Evolutionary conservation across 306 rosid genomes (phyloP).

Genomic region (Inga leiocalycina): DNA sequence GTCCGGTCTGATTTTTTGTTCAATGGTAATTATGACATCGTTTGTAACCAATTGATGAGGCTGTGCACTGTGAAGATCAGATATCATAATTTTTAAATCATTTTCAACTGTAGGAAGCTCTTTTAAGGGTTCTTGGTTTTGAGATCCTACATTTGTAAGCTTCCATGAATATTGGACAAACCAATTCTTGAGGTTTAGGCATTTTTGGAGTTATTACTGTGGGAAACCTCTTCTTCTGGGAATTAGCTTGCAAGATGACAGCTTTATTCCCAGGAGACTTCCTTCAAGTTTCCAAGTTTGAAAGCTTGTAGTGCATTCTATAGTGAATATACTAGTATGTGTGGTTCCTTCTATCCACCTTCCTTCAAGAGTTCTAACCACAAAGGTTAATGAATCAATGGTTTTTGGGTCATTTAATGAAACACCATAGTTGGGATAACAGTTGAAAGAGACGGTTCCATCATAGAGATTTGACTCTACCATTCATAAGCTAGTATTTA

Average conservation of each 20-base stretch:
- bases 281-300: neutral
- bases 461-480: neutral
- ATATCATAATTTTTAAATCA: neutral
- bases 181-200: neutral
- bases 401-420: neutral
- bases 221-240: neutral
- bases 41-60: neutral
- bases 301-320: neutral
- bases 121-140: neutral
- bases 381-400: neutral
- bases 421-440: neutral
- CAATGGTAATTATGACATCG: too few relatives aligned
- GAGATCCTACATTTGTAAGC: neutral
- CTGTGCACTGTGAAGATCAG: neutral
- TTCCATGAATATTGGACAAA: neutral
- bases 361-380: neutral
- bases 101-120: neutral
- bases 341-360: neutral
- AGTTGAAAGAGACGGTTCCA: neutral
- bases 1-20: too few relatives aligned
- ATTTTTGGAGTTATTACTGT: neutral
- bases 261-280: neutral
- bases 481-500: neutral
- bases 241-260: neutral
- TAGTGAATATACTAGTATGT: neutral